phyloP scores from a whole-genome alignment of 441 rosid species.

The Viola pubescens region DNA sequence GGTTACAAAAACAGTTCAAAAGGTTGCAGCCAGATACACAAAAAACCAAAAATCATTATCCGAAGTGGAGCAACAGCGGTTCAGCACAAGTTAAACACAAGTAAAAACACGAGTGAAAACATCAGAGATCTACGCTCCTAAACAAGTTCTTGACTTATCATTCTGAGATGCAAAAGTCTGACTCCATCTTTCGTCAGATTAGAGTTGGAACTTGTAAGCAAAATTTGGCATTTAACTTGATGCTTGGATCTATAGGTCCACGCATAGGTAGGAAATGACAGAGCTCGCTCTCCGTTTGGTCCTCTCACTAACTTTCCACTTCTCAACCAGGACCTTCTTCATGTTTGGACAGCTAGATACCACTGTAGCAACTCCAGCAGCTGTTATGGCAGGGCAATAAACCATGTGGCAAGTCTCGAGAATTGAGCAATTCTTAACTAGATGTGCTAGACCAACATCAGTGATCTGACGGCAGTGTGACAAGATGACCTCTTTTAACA shows the following conservation, averaged over 20 bases:
- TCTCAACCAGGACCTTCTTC: constrained; percentile 75
- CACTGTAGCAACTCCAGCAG: constrained; percentile 73
- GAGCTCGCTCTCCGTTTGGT: constrained; percentile 69
- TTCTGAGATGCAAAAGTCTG: neutral
- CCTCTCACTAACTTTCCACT: constrained; percentile 75
- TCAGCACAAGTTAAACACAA: too few relatives aligned
- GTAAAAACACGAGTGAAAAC: too few relatives aligned
- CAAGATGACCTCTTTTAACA: constrained; percentile 64
- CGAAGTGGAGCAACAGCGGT: too few relatives aligned
- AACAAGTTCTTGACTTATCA: too few relatives aligned
- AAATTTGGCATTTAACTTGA: neutral
- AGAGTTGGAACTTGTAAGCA: too few relatives aligned
- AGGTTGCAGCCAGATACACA: too few relatives aligned
- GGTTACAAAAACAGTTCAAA: too few relatives aligned
- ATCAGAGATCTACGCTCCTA: too few relatives aligned
- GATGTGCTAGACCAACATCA: constrained; percentile 66
- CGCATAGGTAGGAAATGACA: constrained; percentile 59
- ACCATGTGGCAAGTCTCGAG: constrained; percentile 79
- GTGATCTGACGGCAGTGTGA: constrained; percentile 76
- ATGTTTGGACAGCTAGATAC: constrained; percentile 73
- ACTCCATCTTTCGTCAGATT: too few relatives aligned
- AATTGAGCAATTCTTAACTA: constrained; percentile 47
- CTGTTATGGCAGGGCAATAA: constrained; percentile 68
- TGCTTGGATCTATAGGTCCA: constrained; percentile 43
- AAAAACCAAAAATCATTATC: too few relatives aligned